A percentile compares a stretch with the other conserved stretches of the same genome.
phyloP scores from a whole-genome alignment of 192 early-diverging fungal genomes.

The Coemansia sp. region DNA sequence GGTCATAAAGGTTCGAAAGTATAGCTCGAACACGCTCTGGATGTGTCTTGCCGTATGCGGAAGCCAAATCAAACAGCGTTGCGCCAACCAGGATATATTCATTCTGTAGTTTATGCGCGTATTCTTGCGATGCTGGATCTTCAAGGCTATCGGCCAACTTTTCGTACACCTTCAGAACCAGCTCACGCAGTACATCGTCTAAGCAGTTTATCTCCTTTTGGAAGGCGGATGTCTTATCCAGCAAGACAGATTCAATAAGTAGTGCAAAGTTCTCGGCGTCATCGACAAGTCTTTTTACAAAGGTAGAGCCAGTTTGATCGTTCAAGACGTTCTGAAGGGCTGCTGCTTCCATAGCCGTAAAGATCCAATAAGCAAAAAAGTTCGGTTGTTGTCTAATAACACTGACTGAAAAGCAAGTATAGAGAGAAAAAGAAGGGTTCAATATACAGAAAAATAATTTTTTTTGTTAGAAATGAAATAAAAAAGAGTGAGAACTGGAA shows the following conservation, averaged over 20 bases:
- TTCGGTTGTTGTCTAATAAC: not conserved
- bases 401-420: not conserved
- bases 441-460: not conserved
- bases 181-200: slow-evolving; percentile 12
- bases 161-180: slow-evolving; percentile 31
- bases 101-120: slow-evolving; percentile 27
- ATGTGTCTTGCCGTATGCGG: slow-evolving; percentile 49
- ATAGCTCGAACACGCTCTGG: slow-evolving; percentile 38
- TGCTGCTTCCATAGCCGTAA: slow-evolving; percentile 2
- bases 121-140: slow-evolving; percentile 25
- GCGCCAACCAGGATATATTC: slow-evolving; percentile 44
- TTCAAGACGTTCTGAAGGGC: slow-evolving; percentile 12
- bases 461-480: not conserved
- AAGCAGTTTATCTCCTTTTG: not conserved
- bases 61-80: slow-evolving; percentile 58
- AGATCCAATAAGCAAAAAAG: not conserved
- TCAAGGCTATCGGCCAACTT: slow-evolving; percentile 37
- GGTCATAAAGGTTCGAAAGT: slow-evolving; percentile 44
- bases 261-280: slow-evolving; percentile 9
- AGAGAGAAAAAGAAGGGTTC: not conserved
- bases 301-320: slow-evolving; percentile 27
- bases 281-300: slow-evolving; percentile 31
- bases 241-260: slow-evolving; percentile 24
- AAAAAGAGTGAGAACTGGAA: not conserved
- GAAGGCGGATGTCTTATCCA: not conserved